Base-by-base conservation (phyloP, 164 flowering plant genomes). In the Magnolia officinalis region DNA sequence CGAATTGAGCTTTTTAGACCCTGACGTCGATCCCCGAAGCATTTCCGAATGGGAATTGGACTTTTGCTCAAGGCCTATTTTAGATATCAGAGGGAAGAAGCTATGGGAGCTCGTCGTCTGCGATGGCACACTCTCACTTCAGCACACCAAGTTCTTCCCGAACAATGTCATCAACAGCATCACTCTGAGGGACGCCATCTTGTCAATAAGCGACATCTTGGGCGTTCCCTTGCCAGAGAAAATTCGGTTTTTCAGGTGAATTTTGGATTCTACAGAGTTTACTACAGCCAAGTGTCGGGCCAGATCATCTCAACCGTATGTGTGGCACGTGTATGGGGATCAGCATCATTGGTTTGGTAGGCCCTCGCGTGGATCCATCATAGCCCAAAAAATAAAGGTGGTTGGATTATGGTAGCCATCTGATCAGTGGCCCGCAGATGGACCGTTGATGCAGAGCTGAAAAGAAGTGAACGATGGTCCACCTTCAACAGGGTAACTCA, bases 61-160 rank as follows among this genome's bases (percentile, higher is more conserved):
- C 73, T 96, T 96, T 68, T 96, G 98, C 81, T 94, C 98, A 2
- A 89, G 99, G 74, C 99, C 99, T 26, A 94, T 96, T 70, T 86
- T 96, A 49, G 98, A 96, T 84, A 87, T 87, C 8, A 87, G 98
- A 81, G 99, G 99, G 63, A 96, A 96, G 85, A 96, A 92, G 89
- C 19, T 94, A 2, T 94, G 99, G 99, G 99, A 94, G 90, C 94
- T 96, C 49, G 89, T 94, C 20, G 99, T 91, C 49, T 96, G 99
- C 74, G 99, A 96, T 75, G 72, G 59, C 49, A 82, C 97, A 4
- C 88, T 96, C 51, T 92, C 99, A 0, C 92, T 96, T 78, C 99
- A 96, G 80, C 88, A 81, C 74, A 92, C 97, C 0, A 96, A 92
- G 84, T 96, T 87, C 65, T 96, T 96, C 65, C 98, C 99, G 1